These are phyloP conservation scores for Pyricularia pennisetigena DNA, from an alignment of 2,329 filamentous ascomycete species.

Conservation along the genomic window DNA sequence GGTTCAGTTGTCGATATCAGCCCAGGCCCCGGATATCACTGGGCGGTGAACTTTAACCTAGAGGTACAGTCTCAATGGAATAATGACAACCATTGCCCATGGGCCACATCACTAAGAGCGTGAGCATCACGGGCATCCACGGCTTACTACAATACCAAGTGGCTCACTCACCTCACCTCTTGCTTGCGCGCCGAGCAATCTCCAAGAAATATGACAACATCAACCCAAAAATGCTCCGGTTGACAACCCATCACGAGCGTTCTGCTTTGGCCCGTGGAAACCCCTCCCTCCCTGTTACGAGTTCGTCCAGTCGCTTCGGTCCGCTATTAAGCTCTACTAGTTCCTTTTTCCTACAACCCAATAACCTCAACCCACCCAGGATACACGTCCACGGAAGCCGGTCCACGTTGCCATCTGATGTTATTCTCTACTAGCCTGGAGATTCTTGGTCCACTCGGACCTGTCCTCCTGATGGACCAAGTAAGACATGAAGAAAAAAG, in stretches of 20 bases:
- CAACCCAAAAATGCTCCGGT: background rate
- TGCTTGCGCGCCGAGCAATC: background rate
- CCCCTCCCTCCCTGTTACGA: background rate
- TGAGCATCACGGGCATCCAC: background rate
- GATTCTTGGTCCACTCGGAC: background rate
- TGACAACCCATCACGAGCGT: background rate
- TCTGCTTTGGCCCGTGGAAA: background rate
- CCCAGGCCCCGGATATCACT: background rate
- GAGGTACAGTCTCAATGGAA: background rate
- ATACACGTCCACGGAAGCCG: background rate
- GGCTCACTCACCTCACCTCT: background rate
- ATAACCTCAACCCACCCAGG: background rate
- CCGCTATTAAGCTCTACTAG: background rate
- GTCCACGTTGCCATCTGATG: background rate
- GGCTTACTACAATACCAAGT: background rate
- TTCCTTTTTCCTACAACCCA: background rate
- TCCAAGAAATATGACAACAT: background rate
- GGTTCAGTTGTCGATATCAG: background rate
- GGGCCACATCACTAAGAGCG: background rate
- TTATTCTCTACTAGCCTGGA: background rate
- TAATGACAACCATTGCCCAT: background rate
- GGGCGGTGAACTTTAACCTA: too few species aligned
- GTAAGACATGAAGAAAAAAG: background rate
- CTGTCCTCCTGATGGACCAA: background rate
- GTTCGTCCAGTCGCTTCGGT: background rate